Conservation (phyloP, 768 basidiomycete species). For the Pholiota conissans region DNA sequence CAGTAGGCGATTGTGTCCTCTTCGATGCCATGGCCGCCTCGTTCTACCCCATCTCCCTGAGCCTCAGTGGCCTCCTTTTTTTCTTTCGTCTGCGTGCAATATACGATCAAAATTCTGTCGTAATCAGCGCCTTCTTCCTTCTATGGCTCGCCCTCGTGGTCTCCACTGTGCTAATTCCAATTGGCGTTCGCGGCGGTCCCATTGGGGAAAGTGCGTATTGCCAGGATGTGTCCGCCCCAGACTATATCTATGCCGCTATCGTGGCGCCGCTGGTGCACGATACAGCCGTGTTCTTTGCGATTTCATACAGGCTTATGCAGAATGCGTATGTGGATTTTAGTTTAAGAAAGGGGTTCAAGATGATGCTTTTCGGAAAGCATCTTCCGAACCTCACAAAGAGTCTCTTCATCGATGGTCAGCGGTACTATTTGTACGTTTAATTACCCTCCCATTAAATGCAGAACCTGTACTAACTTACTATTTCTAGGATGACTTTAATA, state of each 20-base stretch:
- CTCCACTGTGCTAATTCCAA: constrained; percentile 15
- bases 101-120: constrained; percentile 16
- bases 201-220: constrained; percentile 9
- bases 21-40: not conserved
- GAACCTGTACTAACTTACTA: not conserved
- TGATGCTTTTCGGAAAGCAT: constrained; percentile 20
- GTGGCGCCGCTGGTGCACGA: constrained; percentile 25
- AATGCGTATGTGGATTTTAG: constrained; percentile 7
- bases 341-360: constrained; percentile 10
- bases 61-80: constrained; percentile 24
- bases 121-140: constrained; percentile 24
- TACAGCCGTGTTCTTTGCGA: constrained; percentile 29
- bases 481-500: not conserved
- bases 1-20: not conserved
- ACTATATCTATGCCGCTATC: not conserved
- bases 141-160: constrained; percentile 28
- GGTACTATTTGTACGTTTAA: constrained; percentile 27
- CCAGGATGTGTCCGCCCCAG: constrained; percentile 1
- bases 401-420: constrained; percentile 28
- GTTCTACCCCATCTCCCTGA: constrained; percentile 5
- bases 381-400: constrained; percentile 25
- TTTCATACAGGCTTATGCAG: constrained; percentile 26
- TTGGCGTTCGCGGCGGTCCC: constrained; percentile 14
- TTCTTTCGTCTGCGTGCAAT: constrained; percentile 26
- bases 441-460: not conserved